A percentile compares a stretch with the other conserved stretches of the same genome.
These are phyloP conservation scores for Leptographium galeiforme DNA, from an alignment of 2,329 filamentous ascomycete genomes.

Conservation along the genomic window DNA sequence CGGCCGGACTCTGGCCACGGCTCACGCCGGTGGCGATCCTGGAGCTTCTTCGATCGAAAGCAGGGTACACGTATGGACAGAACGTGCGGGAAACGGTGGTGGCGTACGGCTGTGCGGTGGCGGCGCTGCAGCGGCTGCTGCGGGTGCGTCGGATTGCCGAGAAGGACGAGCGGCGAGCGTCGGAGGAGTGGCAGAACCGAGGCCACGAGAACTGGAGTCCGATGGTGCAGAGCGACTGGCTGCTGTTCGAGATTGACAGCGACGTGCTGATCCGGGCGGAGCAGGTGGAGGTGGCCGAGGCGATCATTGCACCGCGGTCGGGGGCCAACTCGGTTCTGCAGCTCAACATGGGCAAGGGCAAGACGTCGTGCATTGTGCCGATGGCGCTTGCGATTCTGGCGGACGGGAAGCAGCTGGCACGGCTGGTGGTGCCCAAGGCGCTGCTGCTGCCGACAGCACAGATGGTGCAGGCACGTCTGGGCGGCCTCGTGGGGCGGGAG, in stretches of 20 bases:
- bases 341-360: conserved; percentile 53
- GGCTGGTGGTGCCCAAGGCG: conserved; percentile 43
- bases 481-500: conserved; percentile 38
- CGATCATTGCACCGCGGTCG: conserved; percentile 42
- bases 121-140: conserved; percentile 28
- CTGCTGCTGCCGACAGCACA: conserved; percentile 45
- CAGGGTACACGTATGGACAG: conserved; percentile 15
- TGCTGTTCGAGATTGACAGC: conserved; percentile 53
- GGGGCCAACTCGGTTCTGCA: conserved; percentile 46
- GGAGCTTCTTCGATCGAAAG: conserved; percentile 28
- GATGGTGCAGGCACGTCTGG: conserved; percentile 38
- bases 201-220: conserved; percentile 47
- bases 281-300: conserved; percentile 48
- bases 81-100: conserved; percentile 27
- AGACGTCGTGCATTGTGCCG: conserved; percentile 40
- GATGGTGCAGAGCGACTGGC: conserved; percentile 42
- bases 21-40: conserved; percentile 29
- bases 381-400: conserved; percentile 34
- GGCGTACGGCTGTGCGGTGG: conserved; percentile 27
- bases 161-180: conserved; percentile 15
- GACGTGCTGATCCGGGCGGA: conserved; percentile 47
- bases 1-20: conserved; percentile 30
- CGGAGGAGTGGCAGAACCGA: conserved; percentile 29
- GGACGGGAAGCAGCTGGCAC: conserved; percentile 29
- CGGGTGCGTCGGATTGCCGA: conserved; percentile 23